Base-by-base conservation (phyloP, 1,139 yeast genomes). In the Diutina siamensis region DNA sequence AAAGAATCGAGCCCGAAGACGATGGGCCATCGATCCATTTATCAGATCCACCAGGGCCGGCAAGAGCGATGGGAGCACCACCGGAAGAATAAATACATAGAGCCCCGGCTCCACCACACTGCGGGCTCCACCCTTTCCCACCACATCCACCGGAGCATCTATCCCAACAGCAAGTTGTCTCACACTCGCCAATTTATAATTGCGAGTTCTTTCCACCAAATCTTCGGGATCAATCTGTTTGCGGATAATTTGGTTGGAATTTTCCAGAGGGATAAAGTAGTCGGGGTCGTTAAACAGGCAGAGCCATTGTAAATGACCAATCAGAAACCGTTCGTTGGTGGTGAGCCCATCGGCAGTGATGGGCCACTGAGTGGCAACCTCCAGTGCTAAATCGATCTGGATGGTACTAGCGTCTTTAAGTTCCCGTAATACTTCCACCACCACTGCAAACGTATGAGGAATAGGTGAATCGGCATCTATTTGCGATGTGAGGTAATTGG, bases 31-130 rank as follows among this genome's bases (percentile, higher is more conserved):
- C 25, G 70, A 55, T 20, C 80, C 80, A 51, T 64, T 71, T 8
- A 86, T 77, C 2, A 83, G 75, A 34, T 65, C 61, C 5, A 83
- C 71, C 0, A 92, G 64, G 46, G 88, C 92, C 0, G 95, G 92
- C 4, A 84, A 74, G 50, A 72, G 74, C 40, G 82, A 74, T 1
- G 92, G 87, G 46, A 85, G 72, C 2, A 82, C 65, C 2, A 83
- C 65, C 0, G 95, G 94, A 40, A 88, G 64, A 41, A 85, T 62
- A 58, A 83, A 88, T 1, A 87, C 80, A 57, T 88, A 88, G 55
- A 83, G 77, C 28, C 97, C 96, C 9, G 95, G 15, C 31, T 32
- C 35, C 35, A n/a, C 35, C 28, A 32, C 20, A 5, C 25, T 4
- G 3, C 13, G 27, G 13, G 27, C 28, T 8, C 35, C 20, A 20